A percentile compares a stretch with the other conserved stretches of the same genome.
These are phyloP conservation scores for Pezicula carpinea DNA, from an alignment of 2,329 filamentous ascomycete genomes.

Conservation along the genomic window DNA sequence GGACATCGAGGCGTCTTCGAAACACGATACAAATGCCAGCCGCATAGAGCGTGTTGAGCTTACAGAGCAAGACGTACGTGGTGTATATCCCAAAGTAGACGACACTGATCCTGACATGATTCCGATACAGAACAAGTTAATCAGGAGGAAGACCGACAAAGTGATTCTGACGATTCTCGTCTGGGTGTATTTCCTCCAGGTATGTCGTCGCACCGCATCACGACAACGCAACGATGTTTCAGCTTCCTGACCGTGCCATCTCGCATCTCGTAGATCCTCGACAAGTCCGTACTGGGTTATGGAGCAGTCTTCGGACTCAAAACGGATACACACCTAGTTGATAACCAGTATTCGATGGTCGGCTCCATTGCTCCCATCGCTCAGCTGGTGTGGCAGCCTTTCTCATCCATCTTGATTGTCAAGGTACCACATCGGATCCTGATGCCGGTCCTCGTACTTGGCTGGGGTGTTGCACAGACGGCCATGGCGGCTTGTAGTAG, in stretches of 20 bases:
- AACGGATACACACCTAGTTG: slow-evolving; percentile 47
- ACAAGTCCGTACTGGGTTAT: slow-evolving; percentile 47
- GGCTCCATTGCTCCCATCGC: slow-evolving; percentile 55
- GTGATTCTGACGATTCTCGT: slow-evolving; percentile 50
- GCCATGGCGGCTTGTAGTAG: slow-evolving; percentile 45
- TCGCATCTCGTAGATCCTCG: slow-evolving; percentile 35
- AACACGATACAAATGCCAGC: not conserved
- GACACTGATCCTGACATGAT: slow-evolving; percentile 1
- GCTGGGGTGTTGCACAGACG: slow-evolving; percentile 44
- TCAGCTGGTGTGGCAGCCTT: slow-evolving; percentile 56
- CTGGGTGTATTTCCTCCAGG: slow-evolving; percentile 55
- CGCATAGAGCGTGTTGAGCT: slow-evolving; percentile 8
- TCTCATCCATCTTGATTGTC: slow-evolving; percentile 55
- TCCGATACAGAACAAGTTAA: slow-evolving; percentile 43
- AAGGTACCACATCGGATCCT: slow-evolving; percentile 55
- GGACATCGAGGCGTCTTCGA: slow-evolving; percentile 7
- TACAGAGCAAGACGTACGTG: slow-evolving; percentile 19
- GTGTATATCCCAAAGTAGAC: not conserved
- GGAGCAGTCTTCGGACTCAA: slow-evolving; percentile 55
- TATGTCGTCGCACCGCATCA: slow-evolving; percentile 2
- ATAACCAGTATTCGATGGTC: slow-evolving; percentile 48
- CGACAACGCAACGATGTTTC: not conserved
- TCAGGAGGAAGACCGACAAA: slow-evolving; percentile 57
- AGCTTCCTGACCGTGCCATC: not conserved
- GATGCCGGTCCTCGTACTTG: slow-evolving; percentile 44